Percentiles rank a stretch among this genome's conserved stretches.
These are phyloP conservation scores for Naegleria gruberi DNA, from an alignment of 208 protist species.

Conservation along the genomic window DNA sequence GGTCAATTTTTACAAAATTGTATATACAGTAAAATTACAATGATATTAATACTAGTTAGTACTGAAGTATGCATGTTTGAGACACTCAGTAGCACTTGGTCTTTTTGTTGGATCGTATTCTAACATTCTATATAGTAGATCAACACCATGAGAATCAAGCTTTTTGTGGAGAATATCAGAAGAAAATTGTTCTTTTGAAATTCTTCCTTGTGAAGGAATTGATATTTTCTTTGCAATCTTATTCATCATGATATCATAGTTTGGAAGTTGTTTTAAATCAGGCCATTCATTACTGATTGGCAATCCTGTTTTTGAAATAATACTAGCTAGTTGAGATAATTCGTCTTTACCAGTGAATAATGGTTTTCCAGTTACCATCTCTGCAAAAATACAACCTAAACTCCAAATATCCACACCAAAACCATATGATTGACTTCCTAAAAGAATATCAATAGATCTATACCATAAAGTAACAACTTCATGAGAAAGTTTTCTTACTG, in stretches of 20 bases:
- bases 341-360: not conserved
- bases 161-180: not conserved
- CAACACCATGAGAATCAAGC: not conserved
- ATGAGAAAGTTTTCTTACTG: slow-evolving; percentile 67
- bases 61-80: slow-evolving; percentile 3
- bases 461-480: slow-evolving; percentile 82
- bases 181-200: slow-evolving; percentile 21
- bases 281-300: not conserved
- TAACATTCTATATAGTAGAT: slow-evolving; percentile 7
- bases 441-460: slow-evolving; percentile 79
- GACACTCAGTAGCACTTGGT: not conserved
- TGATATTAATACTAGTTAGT: no score
- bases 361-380: not conserved
- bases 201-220: slow-evolving; percentile 69
- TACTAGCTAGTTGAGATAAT: not conserved
- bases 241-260: slow-evolving; percentile 74
- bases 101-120: not conserved
- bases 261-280: slow-evolving; percentile 77
- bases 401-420: slow-evolving; percentile 82
- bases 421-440: slow-evolving; percentile 70
- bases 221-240: not conserved
- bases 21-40: no score
- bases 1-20: no score
- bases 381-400: slow-evolving; percentile 77
- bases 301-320: not conserved